Percentiles rank a stretch among this genome's conserved stretches.
These are phyloP conservation scores for Entophlyctis helioformis DNA, from an alignment of 192 early-diverging fungal genomes.

Conservation along the genomic window DNA sequence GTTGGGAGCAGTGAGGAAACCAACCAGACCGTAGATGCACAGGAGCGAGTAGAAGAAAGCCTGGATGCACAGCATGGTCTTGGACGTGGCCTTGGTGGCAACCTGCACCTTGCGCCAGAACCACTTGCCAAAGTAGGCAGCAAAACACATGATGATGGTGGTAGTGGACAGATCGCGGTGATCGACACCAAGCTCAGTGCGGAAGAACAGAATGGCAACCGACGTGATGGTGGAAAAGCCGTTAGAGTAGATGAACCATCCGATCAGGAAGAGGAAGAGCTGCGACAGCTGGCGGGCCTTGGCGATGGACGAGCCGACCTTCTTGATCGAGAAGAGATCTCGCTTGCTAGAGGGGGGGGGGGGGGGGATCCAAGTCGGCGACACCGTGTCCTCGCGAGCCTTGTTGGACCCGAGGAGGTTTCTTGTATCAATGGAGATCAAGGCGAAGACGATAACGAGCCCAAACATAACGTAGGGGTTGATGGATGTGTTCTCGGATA, in stretches of 20 bases:
- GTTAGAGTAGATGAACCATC: slow-evolving; percentile 63
- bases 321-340: too few species aligned
- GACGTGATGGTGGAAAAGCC: slow-evolving; percentile 37
- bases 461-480: too few species aligned
- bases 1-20: slow-evolving; percentile 42
- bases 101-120: slow-evolving; percentile 43
- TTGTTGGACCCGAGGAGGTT: too few species aligned
- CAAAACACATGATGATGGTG: slow-evolving; percentile 42
- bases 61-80: slow-evolving; percentile 40
- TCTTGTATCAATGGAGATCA: too few species aligned
- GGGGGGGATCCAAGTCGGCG: too few species aligned
- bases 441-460: too few species aligned
- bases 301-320: background rate
- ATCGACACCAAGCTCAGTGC: too few species aligned
- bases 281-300: slow-evolving; percentile 29
- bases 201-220: slow-evolving; percentile 44
- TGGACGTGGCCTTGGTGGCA: slow-evolving; percentile 25
- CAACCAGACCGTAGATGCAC: slow-evolving; percentile 52
- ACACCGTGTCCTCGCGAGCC: too few species aligned
- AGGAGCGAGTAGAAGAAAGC: slow-evolving; percentile 30
- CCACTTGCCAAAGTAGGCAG: slow-evolving; percentile 42
- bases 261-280: slow-evolving; percentile 50
- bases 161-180: slow-evolving; percentile 43
- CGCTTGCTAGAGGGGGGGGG: too few species aligned
- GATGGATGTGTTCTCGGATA: too few species aligned